Base-by-base conservation (phyloP, 2,329 filamentous ascomycete species). In the Arthrobotrys musiformis region DNA sequence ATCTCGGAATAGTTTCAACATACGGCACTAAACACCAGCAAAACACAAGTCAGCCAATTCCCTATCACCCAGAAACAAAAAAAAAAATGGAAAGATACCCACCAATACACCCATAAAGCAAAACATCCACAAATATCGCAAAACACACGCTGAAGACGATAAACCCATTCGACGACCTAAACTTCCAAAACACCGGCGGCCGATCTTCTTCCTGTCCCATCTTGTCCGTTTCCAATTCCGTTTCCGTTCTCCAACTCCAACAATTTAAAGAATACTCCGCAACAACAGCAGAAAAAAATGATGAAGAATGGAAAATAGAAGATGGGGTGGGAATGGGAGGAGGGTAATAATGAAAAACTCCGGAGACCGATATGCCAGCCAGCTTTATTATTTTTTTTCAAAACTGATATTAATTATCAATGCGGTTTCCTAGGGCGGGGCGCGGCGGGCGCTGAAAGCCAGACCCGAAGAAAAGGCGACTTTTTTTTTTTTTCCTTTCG, bases 91-190 rank as follows among this genome's bases (percentile, higher is more conserved):
- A 22, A 35, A 24, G 8, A 24, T 52, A 48, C 60, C 67, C 46
- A 77, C 73, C 73, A 35, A 77, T 77, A 15, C 73, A 77, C n/a
- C 73, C 73, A 58, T 77, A 77, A 15, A 77, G 66, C 66, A 77
- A 24, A 26, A 77, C 73, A n/a, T 77, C 73, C 48, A 77, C 73
- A 46, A 77, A 77, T 19, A 77, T 77, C 11, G 73, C 73, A 66
- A 77, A 77, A 48, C 66, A 77, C 37, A 77, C 73, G 44, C 73
- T 77, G 13, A 77, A 77, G 40, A 77, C 66, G 17, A 77, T 77
- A 44, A 77, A 77, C 9, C 73, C 66, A 54, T 62, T 70, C 58
- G 73, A 77, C 44, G 73, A 77, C 52, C 73, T 52, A 67, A 77
- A 77, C 42, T 60, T 61, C 73, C 73, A 77, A 63, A 77, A 77